phyloP scores from a whole-genome alignment of 2,329 filamentous ascomycete species.

The Pseudocercospora fijiensis region DNA sequence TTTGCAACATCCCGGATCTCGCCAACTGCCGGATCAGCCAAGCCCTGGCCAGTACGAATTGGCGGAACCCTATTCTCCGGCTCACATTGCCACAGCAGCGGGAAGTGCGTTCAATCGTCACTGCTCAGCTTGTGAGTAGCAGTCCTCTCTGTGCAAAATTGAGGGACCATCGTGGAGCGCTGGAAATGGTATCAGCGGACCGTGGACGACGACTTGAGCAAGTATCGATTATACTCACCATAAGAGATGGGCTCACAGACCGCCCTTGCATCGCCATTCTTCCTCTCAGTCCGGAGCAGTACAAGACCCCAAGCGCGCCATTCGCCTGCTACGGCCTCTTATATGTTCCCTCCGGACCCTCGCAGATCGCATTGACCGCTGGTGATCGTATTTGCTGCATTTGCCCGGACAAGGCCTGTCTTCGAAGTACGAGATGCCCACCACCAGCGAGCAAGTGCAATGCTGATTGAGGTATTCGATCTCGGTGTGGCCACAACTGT shows the following conservation, averaged over 20 bases:
- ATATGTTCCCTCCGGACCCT: not conserved
- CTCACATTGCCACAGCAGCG: not conserved
- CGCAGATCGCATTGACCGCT: not conserved
- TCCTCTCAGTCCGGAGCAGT: not conserved
- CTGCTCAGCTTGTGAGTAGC: no score
- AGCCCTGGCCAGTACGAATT: not conserved
- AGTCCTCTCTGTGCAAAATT: not conserved
- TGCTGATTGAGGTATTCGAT: slow-evolving; percentile 22
- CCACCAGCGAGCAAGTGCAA: slow-evolving; percentile 21
- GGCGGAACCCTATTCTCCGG: not conserved
- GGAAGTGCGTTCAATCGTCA: not conserved
- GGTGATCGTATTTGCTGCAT: slow-evolving; percentile 2
- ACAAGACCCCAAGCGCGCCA: not conserved
- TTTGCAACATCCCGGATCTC: not conserved
- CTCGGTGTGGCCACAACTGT: slow-evolving; percentile 22
- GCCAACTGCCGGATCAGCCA: slow-evolving; percentile 1
- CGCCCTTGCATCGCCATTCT: not conserved
- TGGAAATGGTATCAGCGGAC: not conserved
- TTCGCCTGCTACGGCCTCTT: not conserved
- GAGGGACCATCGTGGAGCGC: not conserved
- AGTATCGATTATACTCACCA: not conserved
- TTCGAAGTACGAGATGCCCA: slow-evolving; percentile 16
- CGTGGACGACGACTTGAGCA: not conserved
- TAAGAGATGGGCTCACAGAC: not conserved
- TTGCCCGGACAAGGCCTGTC: slow-evolving; percentile 14